Base-by-base conservation (phyloP, 2,329 filamentous ascomycete genomes). In the Zasmidium angulare region DNA sequence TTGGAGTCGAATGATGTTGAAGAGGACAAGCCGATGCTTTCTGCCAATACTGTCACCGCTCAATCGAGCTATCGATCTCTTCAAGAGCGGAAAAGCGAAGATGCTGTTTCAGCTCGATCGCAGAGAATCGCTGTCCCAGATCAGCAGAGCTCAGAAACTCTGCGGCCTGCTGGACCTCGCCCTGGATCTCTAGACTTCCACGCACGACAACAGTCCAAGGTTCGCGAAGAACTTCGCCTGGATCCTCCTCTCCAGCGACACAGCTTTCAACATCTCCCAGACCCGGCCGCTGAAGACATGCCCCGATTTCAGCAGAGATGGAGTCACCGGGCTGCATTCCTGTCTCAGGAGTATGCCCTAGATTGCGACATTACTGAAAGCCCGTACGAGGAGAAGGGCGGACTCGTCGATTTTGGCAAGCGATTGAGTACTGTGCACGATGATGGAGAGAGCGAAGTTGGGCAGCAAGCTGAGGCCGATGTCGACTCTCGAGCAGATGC, bases 371-470 rank as follows among this genome's bases (percentile, higher is more conserved):
- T 69, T 20, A 51, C 63, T 17, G 50, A 58, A 12, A 69, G 63
- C 51, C 68, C 71, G 1, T 63, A 63, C 29, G 61, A 64, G 4
- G 57, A 61, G 22, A 55, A 57, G 31, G 50, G 56, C 14, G 57
- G 55, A 10, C 47, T 67, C 14, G 36, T 61, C 4, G 64, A 68
- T 6, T 65, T 66, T 50, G 63, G 65, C 7, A 64, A 65, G 2
- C 63, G 69, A 9, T 55, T 72, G 22, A 70, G 69, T 59, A 69
- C 67, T 11, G 70, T 71, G 3, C 63, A 63, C 19, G 66, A 68
- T 48, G 63, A 51, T 48, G 67, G 66, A 20, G 60, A 60, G 12
- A 48, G 51, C 46, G 63, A 62, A 2, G 56, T 58, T 12, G 63
- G 61, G 3, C 46, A 53, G 11, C 23, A 50, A n/a, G 50, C 23